A percentile compares a stretch with the other conserved stretches of the same genome.
Evolutionary conservation across 768 basidiomycete species (phyloP).

Genomic region (Boletus tomentosulus): DNA sequence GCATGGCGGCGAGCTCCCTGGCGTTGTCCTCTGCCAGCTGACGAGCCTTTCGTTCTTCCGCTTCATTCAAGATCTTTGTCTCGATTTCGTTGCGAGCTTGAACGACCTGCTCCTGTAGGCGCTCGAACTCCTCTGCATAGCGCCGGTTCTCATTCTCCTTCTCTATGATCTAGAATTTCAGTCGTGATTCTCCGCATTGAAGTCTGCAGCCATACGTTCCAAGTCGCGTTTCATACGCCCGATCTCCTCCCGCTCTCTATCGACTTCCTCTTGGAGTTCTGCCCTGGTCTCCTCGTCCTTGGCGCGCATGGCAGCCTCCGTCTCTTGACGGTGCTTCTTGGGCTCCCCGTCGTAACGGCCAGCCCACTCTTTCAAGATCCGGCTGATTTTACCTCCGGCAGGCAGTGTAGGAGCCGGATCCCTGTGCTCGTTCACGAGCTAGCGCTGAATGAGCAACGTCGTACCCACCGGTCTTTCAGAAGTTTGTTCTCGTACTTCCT

Average conservation of each 20-base stretch:
- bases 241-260: constrained; percentile 41
- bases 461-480: too few species aligned
- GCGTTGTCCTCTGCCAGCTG: too few species aligned
- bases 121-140: too few species aligned
- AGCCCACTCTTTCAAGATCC: constrained; percentile 37
- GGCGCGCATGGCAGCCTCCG: constrained; percentile 39
- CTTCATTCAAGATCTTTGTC: too few species aligned
- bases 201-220: constrained; percentile 36
- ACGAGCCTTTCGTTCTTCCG: too few species aligned
- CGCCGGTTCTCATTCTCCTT: too few species aligned
- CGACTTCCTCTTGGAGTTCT: constrained; percentile 43
- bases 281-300: constrained; percentile 44
- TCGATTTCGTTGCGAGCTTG: too few species aligned
- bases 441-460: too few species aligned
- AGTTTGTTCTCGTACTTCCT: constrained; percentile 52
- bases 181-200: constrained; percentile 31
- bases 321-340: constrained; percentile 41
- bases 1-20: constrained; percentile 30
- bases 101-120: too few species aligned
- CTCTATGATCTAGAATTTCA: too few species aligned
- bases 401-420: background rate
- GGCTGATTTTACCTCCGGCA: background rate
- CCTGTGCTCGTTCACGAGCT: too few species aligned
- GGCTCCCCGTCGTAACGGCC: constrained; percentile 46
- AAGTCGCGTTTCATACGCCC: constrained; percentile 38